These are phyloP conservation scores for Mortierella sp. DNA, from an alignment of 371 early-diverging fungal genomes.

Conservation along the genomic window DNA sequence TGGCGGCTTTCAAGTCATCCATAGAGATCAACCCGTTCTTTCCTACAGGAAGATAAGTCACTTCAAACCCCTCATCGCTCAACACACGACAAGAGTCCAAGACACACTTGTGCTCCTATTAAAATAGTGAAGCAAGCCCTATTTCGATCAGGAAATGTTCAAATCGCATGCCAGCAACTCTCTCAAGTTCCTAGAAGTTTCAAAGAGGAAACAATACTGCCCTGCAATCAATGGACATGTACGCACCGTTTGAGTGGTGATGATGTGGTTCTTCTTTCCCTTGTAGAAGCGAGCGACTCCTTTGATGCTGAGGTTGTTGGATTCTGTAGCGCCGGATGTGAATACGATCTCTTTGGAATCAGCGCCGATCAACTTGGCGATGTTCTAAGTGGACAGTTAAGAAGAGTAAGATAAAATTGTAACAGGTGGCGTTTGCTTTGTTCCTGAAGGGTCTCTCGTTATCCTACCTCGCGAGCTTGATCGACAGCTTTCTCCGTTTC, in stretches of 20 bases:
- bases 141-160: neutral
- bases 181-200: no score
- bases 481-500: slow-evolving; percentile 98
- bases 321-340: slow-evolving; percentile 99
- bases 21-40: slow-evolving; percentile 88
- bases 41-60: slow-evolving; percentile 97
- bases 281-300: slow-evolving; percentile 98
- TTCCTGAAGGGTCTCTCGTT: neutral
- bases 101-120: slow-evolving; percentile 99
- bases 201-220: slow-evolving; percentile 8
- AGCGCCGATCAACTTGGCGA: slow-evolving; percentile 94
- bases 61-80: slow-evolving; percentile 98
- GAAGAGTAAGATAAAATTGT: neutral
- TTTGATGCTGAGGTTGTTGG: slow-evolving; percentile 97
- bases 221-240: neutral
- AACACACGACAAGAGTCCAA: slow-evolving; percentile 98
- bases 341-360: slow-evolving; percentile 99
- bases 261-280: slow-evolving; percentile 96
- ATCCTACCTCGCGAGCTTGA: slow-evolving; percentile 82
- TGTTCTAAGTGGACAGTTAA: slow-evolving; percentile 67
- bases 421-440: neutral
- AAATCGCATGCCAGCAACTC: neutral
- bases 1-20: slow-evolving; percentile 85
- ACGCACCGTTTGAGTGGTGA: slow-evolving; percentile 94
- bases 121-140: neutral